Evolutionary conservation across 2,329 filamentous ascomycete genomes (phyloP).

Genomic region (Alternaria gansuensis): DNA sequence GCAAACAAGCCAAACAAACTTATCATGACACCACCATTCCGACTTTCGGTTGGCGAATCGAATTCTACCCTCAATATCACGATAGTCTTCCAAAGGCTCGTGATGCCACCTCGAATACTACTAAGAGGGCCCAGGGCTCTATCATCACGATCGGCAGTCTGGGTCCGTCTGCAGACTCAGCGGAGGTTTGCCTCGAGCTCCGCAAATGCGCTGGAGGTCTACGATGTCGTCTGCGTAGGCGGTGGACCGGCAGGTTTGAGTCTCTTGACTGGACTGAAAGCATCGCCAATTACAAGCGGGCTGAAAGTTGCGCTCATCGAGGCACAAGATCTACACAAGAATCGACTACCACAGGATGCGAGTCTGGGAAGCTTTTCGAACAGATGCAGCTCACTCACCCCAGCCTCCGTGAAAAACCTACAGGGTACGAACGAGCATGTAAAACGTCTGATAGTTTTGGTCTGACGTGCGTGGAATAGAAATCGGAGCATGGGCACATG

Average conservation of each 20-base stretch:
- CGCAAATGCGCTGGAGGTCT: slow-evolving; percentile 70
- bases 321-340: slow-evolving; percentile 80
- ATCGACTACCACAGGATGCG: slow-evolving; percentile 69
- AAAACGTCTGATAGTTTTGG: background rate
- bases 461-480: slow-evolving; percentile 46
- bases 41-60: slow-evolving; percentile 19
- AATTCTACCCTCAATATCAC: slow-evolving; percentile 32
- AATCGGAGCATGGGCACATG: slow-evolving; percentile 85
- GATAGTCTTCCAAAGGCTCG: slow-evolving; percentile 28
- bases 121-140: slow-evolving; percentile 31
- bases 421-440: slow-evolving; percentile 54
- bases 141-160: slow-evolving; percentile 22
- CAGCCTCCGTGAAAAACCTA: slow-evolving; percentile 83
- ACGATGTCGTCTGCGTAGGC: slow-evolving; percentile 91
- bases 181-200: slow-evolving; percentile 48
- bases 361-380: slow-evolving; percentile 81
- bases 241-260: slow-evolving; percentile 90
- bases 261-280: slow-evolving; percentile 56
- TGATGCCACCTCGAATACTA: slow-evolving; percentile 47
- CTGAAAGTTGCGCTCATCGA: slow-evolving; percentile 90
- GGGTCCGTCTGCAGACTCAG: slow-evolving; percentile 28
- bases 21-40: slow-evolving; percentile 40
- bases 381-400: slow-evolving; percentile 93
- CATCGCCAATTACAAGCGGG: slow-evolving; percentile 76
- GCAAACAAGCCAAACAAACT: slow-evolving; percentile 38